Evolutionary conservation across 768 basidiomycete species (phyloP).

Genomic region (Xerocomus potaroensis): DNA sequence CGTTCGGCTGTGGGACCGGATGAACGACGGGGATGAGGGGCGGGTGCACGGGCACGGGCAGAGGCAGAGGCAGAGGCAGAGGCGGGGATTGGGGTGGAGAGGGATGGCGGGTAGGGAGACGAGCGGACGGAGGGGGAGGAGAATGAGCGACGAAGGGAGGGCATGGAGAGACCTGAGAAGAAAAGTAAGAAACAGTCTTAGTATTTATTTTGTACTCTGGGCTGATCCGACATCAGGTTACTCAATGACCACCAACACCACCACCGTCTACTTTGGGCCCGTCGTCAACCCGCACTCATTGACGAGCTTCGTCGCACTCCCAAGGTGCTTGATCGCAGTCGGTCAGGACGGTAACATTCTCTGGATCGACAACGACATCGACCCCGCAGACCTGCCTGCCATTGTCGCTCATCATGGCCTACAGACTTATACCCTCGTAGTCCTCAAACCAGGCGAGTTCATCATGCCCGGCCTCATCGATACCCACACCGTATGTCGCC

Average conservation of each 20-base stretch:
- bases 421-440: constrained; percentile 28
- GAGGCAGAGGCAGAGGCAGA: constrained; percentile 29
- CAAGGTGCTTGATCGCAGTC: constrained; percentile 55
- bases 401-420: constrained; percentile 50
- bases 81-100: no score
- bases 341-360: constrained; percentile 51
- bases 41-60: constrained; percentile 37
- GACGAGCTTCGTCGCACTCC: constrained; percentile 41
- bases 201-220: no score
- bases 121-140: constrained; percentile 68
- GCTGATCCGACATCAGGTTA: constrained; percentile 21
- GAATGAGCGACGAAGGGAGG: constrained; percentile 75
- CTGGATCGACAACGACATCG: constrained; percentile 66
- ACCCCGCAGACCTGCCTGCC: constrained; percentile 42
- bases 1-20: constrained; percentile 59
- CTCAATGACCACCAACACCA: constrained; percentile 31
- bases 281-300: constrained; percentile 51
- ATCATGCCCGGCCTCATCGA: constrained; percentile 87
- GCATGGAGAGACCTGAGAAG: constrained; percentile 38
- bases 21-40: constrained; percentile 48
- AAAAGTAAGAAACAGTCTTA: constrained; percentile 38
- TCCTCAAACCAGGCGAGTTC: constrained; percentile 55
- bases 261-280: constrained; percentile 51
- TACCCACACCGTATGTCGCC: constrained; percentile 74
- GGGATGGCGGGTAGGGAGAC: constrained; percentile 58